A percentile compares a stretch with the other conserved stretches of the same genome.
phyloP scores from a whole-genome alignment of 1,284 basidiomycete genomes.

The Cerioporus squamosus region DNA sequence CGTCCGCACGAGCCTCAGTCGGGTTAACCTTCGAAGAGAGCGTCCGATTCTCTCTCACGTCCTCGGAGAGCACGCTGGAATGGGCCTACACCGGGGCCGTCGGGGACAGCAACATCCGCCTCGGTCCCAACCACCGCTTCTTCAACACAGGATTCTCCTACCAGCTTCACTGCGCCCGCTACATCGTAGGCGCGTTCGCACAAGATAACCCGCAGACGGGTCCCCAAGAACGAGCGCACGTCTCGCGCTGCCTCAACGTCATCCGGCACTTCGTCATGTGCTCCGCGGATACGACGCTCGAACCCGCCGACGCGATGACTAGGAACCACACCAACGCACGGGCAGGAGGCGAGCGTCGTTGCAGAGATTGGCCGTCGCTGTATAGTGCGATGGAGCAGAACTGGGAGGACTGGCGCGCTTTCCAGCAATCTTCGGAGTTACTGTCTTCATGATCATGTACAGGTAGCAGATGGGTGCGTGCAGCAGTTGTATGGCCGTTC shows the following conservation, averaged over 20 bases:
- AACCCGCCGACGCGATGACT: constrained; percentile 27
- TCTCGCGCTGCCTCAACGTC: constrained; percentile 27
- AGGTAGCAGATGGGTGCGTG: no score
- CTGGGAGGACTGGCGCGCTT: constrained; percentile 22
- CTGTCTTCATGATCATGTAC: no score
- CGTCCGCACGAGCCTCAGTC: neutral
- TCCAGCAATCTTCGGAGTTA: neutral
- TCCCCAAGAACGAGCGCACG: constrained; percentile 10
- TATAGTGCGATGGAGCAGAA: constrained; percentile 20
- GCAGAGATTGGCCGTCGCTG: constrained; percentile 19
- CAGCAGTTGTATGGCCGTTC: no score
- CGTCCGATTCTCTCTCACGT: constrained; percentile 13
- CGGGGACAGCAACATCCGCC: constrained; percentile 27
- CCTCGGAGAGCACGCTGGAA: constrained; percentile 14
- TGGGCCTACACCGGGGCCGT: constrained; percentile 24
- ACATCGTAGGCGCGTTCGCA: constrained; percentile 20
- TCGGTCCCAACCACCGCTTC: constrained; percentile 26
- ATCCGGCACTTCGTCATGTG: constrained; percentile 39
- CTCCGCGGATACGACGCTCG: constrained; percentile 39
- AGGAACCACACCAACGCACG: constrained; percentile 19
- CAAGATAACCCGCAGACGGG: constrained; percentile 8
- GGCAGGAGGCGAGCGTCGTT: constrained; percentile 10
- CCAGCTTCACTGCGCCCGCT: constrained; percentile 30
- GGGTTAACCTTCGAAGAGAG: constrained; percentile 21
- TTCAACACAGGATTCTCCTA: constrained; percentile 28